Conservation (phyloP, 2,329 filamentous ascomycete species). For the Fusarium sp. region DNA sequence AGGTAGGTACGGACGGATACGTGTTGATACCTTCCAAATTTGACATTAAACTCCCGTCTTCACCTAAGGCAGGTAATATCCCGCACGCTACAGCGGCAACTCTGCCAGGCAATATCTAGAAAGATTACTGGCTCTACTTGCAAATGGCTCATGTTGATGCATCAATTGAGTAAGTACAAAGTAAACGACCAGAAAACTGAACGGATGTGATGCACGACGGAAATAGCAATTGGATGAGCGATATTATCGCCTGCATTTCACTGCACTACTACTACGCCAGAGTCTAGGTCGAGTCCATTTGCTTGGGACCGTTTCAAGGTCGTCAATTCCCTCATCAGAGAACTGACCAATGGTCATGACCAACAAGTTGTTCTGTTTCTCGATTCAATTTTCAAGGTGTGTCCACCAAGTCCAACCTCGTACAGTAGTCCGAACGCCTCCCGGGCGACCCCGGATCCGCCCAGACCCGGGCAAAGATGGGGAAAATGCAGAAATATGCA, state of each 20-base stretch:
- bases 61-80: constrained; percentile 8
- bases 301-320: constrained; percentile 33
- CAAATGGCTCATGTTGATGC: constrained; percentile 8
- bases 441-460: constrained; percentile 48
- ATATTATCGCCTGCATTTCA: constrained; percentile 14
- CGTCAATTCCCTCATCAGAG: constrained; percentile 41
- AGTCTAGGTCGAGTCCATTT: constrained; percentile 36
- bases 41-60: constrained; percentile 32
- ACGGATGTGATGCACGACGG: neutral
- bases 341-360: constrained; percentile 28
- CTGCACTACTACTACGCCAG: neutral
- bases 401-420: constrained; percentile 15
- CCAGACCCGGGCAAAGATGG: constrained; percentile 41
- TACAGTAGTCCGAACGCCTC: constrained; percentile 39
- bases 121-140: constrained; percentile 13
- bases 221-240: constrained; percentile 22
- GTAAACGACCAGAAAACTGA: neutral
- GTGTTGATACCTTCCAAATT: constrained; percentile 27
- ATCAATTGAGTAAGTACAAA: neutral
- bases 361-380: constrained; percentile 24
- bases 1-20: neutral
- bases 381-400: constrained; percentile 16
- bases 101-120: constrained; percentile 6
- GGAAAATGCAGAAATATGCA: constrained; percentile 38
- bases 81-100: constrained; percentile 19